Evolutionary conservation across 106 monocot species (phyloP).

Genomic region (Gastrodia elata): DNA sequence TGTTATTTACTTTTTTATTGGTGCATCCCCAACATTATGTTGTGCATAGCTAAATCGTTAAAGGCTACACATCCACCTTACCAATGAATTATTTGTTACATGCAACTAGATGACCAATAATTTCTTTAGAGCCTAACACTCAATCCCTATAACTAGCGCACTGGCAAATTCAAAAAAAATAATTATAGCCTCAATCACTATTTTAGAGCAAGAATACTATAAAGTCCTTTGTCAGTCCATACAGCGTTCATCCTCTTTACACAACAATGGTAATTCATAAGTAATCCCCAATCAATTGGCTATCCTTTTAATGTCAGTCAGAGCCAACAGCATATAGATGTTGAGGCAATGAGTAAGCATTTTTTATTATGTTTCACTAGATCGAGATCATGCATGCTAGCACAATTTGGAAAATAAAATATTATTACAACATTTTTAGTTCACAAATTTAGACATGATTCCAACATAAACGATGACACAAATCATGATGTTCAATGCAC

Average conservation of each 20-base stretch:
- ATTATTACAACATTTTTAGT: no score
- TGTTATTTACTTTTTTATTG: neutral
- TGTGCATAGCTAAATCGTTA: neutral
- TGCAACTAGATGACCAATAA: neutral
- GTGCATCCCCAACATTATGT: neutral
- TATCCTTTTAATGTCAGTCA: neutral
- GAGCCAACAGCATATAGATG: no score
- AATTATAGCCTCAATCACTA: neutral
- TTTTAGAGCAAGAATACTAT: neutral
- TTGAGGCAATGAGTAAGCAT: neutral
- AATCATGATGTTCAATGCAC: no score
- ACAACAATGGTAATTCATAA: neutral
- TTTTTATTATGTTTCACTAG: neutral
- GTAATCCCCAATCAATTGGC: neutral
- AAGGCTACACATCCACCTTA: neutral
- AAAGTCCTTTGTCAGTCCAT: neutral
- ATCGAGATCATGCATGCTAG: neutral
- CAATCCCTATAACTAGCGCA: neutral
- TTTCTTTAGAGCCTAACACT: neutral
- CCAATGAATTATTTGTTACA: neutral
- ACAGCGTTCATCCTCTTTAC: neutral
- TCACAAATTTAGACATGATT: no score
- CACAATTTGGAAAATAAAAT: no score
- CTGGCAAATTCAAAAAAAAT: neutral
- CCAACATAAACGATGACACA: no score